Percentiles rank a stretch among this genome's conserved stretches.
Evolutionary conservation across 352 stramenopile genomes (phyloP).

Genomic region (Paralagenidium karlingii): DNA sequence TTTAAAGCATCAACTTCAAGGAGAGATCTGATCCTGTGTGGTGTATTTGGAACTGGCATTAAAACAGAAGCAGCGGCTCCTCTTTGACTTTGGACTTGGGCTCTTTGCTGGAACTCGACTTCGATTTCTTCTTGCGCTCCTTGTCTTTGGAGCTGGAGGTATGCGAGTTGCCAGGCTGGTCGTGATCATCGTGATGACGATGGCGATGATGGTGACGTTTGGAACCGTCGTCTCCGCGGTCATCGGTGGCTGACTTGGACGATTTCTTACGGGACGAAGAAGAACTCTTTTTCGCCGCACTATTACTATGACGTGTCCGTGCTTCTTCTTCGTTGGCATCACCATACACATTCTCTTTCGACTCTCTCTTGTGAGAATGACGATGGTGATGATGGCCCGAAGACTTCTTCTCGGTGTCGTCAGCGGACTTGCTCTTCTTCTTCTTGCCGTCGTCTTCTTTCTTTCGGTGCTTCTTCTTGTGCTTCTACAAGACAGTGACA

Average conservation of each 20-base stretch:
- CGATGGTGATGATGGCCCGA: conserved; percentile 1
- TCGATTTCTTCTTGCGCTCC: conserved; percentile 35
- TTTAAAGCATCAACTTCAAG: too few species aligned
- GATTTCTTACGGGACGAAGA: conserved; percentile 11
- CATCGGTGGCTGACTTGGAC: conserved; percentile 4
- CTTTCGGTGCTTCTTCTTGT: conserved; percentile 20
- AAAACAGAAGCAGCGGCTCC: conserved; percentile 71
- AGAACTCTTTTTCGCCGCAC: conserved; percentile 30
- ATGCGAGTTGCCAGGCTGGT: too few species aligned
- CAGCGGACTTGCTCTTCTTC: conserved; percentile 58
- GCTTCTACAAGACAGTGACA: conserved; percentile 62
- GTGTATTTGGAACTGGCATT: too few species aligned
- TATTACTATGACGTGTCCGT: conserved; percentile 14
- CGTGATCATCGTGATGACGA: conserved; percentile 19
- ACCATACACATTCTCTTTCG: conserved; percentile 35
- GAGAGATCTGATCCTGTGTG: too few species aligned
- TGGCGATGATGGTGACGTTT: conserved; percentile 9
- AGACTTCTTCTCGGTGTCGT: conserved; percentile 5
- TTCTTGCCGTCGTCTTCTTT: conserved; percentile 21
- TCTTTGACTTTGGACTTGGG: conserved; percentile 20
- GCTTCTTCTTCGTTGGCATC: conserved; percentile 19
- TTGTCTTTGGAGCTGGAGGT: too few species aligned
- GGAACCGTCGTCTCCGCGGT: too few species aligned
- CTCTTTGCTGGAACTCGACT: conserved; percentile 13
- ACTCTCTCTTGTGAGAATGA: conserved; percentile 13